Base-by-base conservation (phyloP, 2,329 filamentous ascomycete genomes). In the Pseudocercospora ulei region DNA sequence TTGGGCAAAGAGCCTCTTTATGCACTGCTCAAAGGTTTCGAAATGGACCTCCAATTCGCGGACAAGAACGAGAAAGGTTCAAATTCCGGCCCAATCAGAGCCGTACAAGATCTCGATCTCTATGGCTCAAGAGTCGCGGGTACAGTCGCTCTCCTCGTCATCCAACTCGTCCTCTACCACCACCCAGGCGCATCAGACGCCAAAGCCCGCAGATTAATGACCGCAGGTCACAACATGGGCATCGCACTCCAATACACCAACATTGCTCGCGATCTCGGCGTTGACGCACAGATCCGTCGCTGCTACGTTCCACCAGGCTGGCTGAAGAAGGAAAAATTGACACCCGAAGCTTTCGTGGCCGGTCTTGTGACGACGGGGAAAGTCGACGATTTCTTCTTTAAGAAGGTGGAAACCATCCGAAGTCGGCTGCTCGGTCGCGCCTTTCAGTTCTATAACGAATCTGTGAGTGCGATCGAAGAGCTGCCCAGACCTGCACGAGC, bases 191-290 rank as follows among this genome's bases (percentile, higher is more conserved):
- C 43, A 17, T 44, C 50, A 5, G 47, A 56, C 3, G 3, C 39
- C 18, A 41, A 57, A 27, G 60, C 65, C 26, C 55, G 63, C 8
- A 53, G 62, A 2, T 65, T 82, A 4, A 62, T 78, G 8, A 53
- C 63, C 9, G 71, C 76, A 0, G 78, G 78, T 1, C 66, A 68
- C 12, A 65, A 68, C 17, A 84, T 84, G 80, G 81, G 81, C 0
- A 70, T 80, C 20, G 80, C 80, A 1, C 62, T 85, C n/a, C 80
- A 86, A 53, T 83, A 80, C 50, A 73, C 82, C 51, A 86, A 85
- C 53, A 83, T 86, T 44, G 76, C 79, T 2, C 75, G 81, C 13
- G 81, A 86, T 52, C 76, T 85, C n/a, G 59, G 64, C 3, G 73
- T 75, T 2, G 81, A 85, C 50, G 77, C 80, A 0, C 61, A 63